A percentile compares a stretch with the other conserved stretches of the same genome.
These are phyloP conservation scores for Ogataea zsoltii DNA, from an alignment of 805 yeast species.

Conservation along the genomic window DNA sequence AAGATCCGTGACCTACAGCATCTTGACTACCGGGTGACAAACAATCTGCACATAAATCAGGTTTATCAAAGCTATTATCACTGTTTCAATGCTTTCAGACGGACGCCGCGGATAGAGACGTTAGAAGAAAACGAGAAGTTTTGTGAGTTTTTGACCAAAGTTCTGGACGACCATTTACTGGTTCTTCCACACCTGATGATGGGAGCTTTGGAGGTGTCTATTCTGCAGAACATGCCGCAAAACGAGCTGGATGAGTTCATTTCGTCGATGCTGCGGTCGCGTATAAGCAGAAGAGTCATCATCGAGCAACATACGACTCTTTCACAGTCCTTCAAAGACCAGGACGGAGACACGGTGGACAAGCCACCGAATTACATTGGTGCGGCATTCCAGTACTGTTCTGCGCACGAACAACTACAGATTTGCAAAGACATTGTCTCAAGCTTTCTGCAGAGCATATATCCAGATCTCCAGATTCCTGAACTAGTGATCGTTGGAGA, in stretches of 20 bases:
- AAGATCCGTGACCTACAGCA: slow-evolving; percentile 74
- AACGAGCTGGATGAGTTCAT: slow-evolving; percentile 68
- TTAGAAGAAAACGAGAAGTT: slow-evolving; percentile 76
- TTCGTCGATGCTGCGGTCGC: slow-evolving; percentile 75
- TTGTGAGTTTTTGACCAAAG: slow-evolving; percentile 59
- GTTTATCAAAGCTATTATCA: slow-evolving; percentile 85
- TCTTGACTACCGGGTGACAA: slow-evolving; percentile 79
- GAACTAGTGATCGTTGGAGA: slow-evolving; percentile 76
- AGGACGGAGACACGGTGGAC: slow-evolving; percentile 42
- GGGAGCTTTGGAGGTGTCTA: slow-evolving; percentile 86
- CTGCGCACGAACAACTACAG: slow-evolving; percentile 65
- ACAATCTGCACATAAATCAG: slow-evolving; percentile 81
- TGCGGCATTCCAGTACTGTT: slow-evolving; percentile 79
- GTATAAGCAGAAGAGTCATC: slow-evolving; percentile 86
- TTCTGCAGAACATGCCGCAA: slow-evolving; percentile 58
- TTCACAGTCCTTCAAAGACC: slow-evolving; percentile 56
- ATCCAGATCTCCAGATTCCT: slow-evolving; percentile 66
- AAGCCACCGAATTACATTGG: slow-evolving; percentile 63
- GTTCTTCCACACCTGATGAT: slow-evolving; percentile 87
- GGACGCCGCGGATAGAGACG: slow-evolving; percentile 63
- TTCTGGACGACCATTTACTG: slow-evolving; percentile 76
- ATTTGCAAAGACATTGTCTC: slow-evolving; percentile 54
- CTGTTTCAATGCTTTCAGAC: slow-evolving; percentile 83
- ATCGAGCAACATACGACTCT: slow-evolving; percentile 89
- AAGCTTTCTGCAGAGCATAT: slow-evolving; percentile 51